phyloP scores from a whole-genome alignment of 106 monocot species.

The Apostasia shenzhenica region DNA sequence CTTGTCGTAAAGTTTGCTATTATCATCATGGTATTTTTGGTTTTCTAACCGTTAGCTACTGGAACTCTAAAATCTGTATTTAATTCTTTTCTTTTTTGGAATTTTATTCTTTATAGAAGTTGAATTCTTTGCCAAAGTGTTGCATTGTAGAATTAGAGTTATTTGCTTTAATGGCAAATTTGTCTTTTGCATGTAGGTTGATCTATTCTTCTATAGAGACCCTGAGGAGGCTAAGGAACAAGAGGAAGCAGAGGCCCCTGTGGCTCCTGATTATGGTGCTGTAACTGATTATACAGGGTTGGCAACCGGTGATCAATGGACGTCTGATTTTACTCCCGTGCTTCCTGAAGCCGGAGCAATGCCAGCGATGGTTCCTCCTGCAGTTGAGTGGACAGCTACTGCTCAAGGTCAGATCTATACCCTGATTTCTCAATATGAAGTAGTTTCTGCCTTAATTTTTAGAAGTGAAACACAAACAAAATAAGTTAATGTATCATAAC shows the following conservation, averaged over 20 bases:
- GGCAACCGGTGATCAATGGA: slow-evolving; percentile 28
- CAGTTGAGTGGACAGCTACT: slow-evolving; percentile 15
- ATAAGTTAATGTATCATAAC: no score
- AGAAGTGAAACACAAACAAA: no score
- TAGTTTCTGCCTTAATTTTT: no score
- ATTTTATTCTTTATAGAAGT: no score
- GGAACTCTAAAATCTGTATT: no score
- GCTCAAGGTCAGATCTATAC: slow-evolving; percentile 15
- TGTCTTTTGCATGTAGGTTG: slow-evolving; percentile 35
- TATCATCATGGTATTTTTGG: no score
- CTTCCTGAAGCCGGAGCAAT: slow-evolving; percentile 12
- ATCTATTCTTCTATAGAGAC: slow-evolving; percentile 85
- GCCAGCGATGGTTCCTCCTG: slow-evolving; percentile 8
- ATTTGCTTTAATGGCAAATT: neutral
- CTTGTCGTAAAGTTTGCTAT: no score
- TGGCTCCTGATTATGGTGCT: slow-evolving; percentile 41
- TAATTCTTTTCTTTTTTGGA: no score
- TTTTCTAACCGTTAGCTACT: no score
- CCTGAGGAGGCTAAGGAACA: slow-evolving; percentile 78
- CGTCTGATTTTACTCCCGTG: slow-evolving; percentile 15
- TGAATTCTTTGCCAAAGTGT: no score
- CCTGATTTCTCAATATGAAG: no score
- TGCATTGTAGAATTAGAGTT: neutral
- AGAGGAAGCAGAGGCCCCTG: slow-evolving; percentile 50
- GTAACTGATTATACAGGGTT: slow-evolving; percentile 28